Evolutionary conservation across 2,329 filamentous ascomycete genomes (phyloP), one percentile per base, ranked within the genome.

Genomic region (Parastagonospora avenae): DNA sequence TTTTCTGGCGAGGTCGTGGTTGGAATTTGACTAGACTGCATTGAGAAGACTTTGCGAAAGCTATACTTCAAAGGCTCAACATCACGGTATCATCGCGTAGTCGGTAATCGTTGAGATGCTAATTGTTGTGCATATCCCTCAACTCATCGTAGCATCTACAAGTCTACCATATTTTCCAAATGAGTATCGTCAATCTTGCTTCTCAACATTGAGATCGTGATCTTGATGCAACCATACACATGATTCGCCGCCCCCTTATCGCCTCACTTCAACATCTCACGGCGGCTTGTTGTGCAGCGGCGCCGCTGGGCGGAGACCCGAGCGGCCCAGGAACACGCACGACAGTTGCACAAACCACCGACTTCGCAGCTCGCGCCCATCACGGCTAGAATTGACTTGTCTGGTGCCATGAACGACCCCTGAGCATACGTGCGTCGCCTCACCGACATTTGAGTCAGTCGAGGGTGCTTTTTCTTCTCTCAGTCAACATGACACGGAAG

Each of bases 401-500:
- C 46, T 42, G 46, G 46, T 42, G 38, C 42, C 47, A 27, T 33
- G 33, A 32, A 31, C 19, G 36, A 24, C 45, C 37, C 45, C 45
- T 48, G 45, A 5, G 19, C 39, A 35, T 49, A 55, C 42, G 54
- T 48, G 48, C 46, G 49, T 47, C 24, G 31, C 53, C 53, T 49
- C 59, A 62, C 59, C 59, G 59, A 62, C 59, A 62, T 59, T 62
- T 49, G 19, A 24, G 19, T 24, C 19, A 24, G 19, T 24, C 19
- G 19, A 24, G 19, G 19, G 19, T 24, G 19, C 19, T 24, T 24
- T 24, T 24, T n/a, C n/a, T 24, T 24, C 19, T 24, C 5, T 5
- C 3, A 24, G 32, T 35, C 31, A 33, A 33, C 31, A 33, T 12
- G n/a, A n/a, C n/a, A n/a, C n/a, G n/a, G n/a, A n/a, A n/a, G n/a